Evolutionary conservation across 1,284 basidiomycete genomes (phyloP).

Genomic region (Ustilago tritici): DNA sequence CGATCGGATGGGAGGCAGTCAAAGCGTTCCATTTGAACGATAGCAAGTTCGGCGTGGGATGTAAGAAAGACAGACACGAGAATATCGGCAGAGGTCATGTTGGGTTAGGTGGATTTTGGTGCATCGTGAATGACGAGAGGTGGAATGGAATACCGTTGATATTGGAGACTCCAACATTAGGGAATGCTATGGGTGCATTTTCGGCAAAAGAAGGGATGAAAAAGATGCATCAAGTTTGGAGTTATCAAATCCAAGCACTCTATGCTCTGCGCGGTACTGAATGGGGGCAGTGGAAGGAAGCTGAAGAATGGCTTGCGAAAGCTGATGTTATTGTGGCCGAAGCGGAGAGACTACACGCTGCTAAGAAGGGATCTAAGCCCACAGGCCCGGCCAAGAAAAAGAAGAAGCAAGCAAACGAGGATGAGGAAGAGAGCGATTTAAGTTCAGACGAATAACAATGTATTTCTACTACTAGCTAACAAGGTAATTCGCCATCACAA

Average conservation of each 20-base stretch:
- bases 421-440: conserved; percentile 19
- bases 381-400: conserved; percentile 4
- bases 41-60: conserved; percentile 77
- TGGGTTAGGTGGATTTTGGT: conserved; percentile 76
- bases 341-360: conserved; percentile 13
- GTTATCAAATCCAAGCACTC: conserved; percentile 72
- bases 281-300: conserved; percentile 42
- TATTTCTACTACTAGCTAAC: background rate
- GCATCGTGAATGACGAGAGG: conserved; percentile 79
- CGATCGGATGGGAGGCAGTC: conserved; percentile 80
- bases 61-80: conserved; percentile 82
- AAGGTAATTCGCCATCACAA: conserved; percentile 7
- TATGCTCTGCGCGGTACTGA: conserved; percentile 65
- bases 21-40: conserved; percentile 84
- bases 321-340: conserved; percentile 22
- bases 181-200: conserved; percentile 19
- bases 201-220: conserved; percentile 32
- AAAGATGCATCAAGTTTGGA: conserved; percentile 76
- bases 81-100: conserved; percentile 85
- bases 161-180: conserved; percentile 78
- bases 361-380: conserved; percentile 12
- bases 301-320: conserved; percentile 25
- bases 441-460: conserved; percentile 14
- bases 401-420: conserved; percentile 17
- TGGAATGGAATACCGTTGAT: conserved; percentile 81